Conservation (phyloP, 2,329 filamentous ascomycete genomes). For the Dactylellina parvicollis region DNA sequence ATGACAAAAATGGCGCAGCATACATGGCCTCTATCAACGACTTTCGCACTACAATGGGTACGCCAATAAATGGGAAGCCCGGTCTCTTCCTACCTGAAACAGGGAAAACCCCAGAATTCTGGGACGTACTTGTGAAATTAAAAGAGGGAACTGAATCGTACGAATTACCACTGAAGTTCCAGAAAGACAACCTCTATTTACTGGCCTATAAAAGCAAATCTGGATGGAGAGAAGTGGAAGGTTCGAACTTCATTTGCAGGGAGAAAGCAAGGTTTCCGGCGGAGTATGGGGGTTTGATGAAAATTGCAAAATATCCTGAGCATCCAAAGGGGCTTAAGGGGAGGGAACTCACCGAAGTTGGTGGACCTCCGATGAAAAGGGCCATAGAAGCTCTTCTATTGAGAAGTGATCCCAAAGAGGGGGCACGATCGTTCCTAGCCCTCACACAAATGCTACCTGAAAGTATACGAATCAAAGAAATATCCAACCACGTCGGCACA, state of each 20-base stretch:
- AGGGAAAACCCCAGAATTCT: not conserved
- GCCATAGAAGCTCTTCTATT: not conserved
- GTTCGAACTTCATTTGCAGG: not conserved
- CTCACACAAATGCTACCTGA: slow-evolving; percentile 1
- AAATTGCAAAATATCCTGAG: not conserved
- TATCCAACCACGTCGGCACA: not conserved
- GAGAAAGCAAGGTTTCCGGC: not conserved
- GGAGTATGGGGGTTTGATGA: not conserved
- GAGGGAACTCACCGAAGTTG: not conserved
- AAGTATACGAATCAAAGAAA: not conserved
- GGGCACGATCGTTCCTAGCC: not conserved
- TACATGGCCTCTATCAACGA: not conserved
- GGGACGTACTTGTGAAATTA: not conserved
- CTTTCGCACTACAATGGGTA: not conserved
- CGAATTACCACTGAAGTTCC: not conserved
- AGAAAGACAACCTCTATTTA: not conserved
- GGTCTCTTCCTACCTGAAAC: not conserved
- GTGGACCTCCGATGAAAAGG: not conserved
- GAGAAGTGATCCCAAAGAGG: not conserved
- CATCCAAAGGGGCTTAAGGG: not conserved
- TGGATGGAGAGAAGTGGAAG: not conserved
- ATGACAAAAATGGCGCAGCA: not conserved
- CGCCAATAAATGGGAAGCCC: not conserved
- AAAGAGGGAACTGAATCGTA: not conserved
- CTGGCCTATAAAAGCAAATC: not conserved